Evolutionary conservation across 176 grass and related monocot genomes (phyloP).

Genomic region (Oryza nivara): DNA sequence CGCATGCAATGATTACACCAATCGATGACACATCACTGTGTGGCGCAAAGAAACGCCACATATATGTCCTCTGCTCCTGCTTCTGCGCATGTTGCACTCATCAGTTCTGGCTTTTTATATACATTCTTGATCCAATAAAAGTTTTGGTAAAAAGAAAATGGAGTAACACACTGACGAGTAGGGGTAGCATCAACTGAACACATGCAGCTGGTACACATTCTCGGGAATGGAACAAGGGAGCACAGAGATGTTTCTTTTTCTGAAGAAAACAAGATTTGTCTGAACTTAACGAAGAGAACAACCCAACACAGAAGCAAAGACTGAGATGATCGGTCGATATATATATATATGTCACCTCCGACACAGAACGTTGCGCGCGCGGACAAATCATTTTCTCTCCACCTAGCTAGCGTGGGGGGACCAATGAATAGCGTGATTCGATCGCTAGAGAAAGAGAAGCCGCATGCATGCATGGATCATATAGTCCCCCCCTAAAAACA

Average conservation of each 20-base stretch:
- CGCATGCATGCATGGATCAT: neutral
- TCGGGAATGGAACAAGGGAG: neutral
- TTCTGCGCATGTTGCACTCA: too few species aligned
- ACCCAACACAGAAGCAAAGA: neutral
- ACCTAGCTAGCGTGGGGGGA: slow-evolving; percentile 20
- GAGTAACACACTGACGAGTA: neutral
- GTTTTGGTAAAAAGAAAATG: neutral
- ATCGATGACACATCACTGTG: slow-evolving; percentile 8
- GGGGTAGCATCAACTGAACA: neutral
- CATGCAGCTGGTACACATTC: neutral
- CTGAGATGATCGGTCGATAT: slow-evolving; percentile 24
- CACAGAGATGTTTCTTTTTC: neutral
- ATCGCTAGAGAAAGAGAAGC: slow-evolving; percentile 21
- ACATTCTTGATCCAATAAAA: neutral
- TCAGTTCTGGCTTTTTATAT: too few species aligned
- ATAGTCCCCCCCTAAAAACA: neutral
- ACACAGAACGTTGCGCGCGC: slow-evolving; percentile 16
- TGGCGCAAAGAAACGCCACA: neutral
- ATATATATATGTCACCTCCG: slow-evolving; percentile 10
- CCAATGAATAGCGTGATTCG: slow-evolving; percentile 14
- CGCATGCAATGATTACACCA: slow-evolving; percentile 9
- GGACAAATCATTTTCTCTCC: slow-evolving; percentile 34
- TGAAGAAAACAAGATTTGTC: neutral
- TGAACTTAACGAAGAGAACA: neutral
- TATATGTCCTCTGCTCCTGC: neutral